Evolutionary conservation across 192 early-diverging fungal species (phyloP), one percentile per base, ranked within the genome.

Genomic region (Mortierella claussenii): DNA sequence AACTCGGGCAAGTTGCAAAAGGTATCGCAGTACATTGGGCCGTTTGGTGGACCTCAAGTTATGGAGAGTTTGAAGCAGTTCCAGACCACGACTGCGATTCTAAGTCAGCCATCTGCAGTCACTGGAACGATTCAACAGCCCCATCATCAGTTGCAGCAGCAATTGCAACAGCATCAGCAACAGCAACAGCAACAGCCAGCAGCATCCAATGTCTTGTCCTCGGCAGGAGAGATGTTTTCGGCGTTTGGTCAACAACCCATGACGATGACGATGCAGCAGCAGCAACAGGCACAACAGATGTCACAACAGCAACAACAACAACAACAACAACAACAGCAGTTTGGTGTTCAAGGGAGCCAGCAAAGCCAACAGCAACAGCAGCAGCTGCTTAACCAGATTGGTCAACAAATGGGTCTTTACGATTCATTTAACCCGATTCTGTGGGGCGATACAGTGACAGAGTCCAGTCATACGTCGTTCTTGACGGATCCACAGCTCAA

Each of bases 11-110:
- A 76, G 37, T 26, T 76, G 10, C 73, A 76, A 36, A 76, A 76
- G 54, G 73, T 76, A 21, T 76, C 73, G n/a, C 73, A 76, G 53
- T 76, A 47, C n/a, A 47, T 76, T 47, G 65, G 73, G 30, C 73
- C 73, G 7, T 76, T 76, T 50, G 73, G 55, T 20, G 73, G 73
- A 18, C 73, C 73, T 48, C 73, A 76, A 31, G 73, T 76, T 33
- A 55, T 76, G 58, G 73, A 76, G 36, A 76, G 73, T 34, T 36
- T 76, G 50, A 66, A 76, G 37, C 73, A 76, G 58, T 76, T 62
- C 40, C 73, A 76, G 47, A 76, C 73, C 0, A 43, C 73, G 18
- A 67, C 57, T 4, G 71, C 71, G 42, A 75, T 75, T 32, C 20
- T 75, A 20, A 76, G 40, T 34, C 73, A 76, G 32, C 73, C 64